Percentiles rank a stretch among this genome's conserved stretches.
Evolutionary conservation across 257 asterid genomes (phyloP).

Genomic region (Solanum verrucosum): DNA sequence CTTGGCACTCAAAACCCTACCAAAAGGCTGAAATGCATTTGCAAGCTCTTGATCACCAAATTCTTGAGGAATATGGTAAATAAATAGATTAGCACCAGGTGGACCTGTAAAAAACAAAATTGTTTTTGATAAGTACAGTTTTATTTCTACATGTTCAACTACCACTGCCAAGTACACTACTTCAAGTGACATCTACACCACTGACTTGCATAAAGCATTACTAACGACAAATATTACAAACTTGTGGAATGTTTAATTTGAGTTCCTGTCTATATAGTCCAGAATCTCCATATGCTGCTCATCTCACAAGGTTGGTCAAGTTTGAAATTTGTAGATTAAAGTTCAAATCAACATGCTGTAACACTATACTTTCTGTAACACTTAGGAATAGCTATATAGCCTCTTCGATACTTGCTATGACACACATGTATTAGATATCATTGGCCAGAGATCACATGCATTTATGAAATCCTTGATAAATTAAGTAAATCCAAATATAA

Average conservation of each 20-base stretch:
- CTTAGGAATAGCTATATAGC: background rate
- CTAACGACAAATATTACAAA: background rate
- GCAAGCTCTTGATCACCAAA: slow-evolving; percentile 88
- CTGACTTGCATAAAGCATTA: background rate
- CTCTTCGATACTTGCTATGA: background rate
- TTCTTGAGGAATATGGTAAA: slow-evolving; percentile 95
- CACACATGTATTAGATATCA: background rate
- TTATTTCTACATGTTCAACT: background rate
- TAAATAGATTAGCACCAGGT: slow-evolving; percentile 86
- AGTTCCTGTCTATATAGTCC: background rate
- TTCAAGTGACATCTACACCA: background rate
- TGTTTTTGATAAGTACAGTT: background rate
- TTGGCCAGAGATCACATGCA: background rate
- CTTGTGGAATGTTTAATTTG: background rate
- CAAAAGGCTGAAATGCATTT: slow-evolving; percentile 65
- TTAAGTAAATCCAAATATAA: background rate
- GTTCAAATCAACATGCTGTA: background rate
- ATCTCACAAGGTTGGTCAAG: background rate
- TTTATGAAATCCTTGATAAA: background rate
- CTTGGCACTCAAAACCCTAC: slow-evolving; percentile 86
- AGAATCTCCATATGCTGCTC: background rate
- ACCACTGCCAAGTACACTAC: background rate
- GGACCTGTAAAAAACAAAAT: slow-evolving; percentile 56
- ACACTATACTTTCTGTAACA: background rate
- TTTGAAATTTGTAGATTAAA: background rate